phyloP scores from a whole-genome alignment of 306 rosid species.

The Rosa lucieae region DNA sequence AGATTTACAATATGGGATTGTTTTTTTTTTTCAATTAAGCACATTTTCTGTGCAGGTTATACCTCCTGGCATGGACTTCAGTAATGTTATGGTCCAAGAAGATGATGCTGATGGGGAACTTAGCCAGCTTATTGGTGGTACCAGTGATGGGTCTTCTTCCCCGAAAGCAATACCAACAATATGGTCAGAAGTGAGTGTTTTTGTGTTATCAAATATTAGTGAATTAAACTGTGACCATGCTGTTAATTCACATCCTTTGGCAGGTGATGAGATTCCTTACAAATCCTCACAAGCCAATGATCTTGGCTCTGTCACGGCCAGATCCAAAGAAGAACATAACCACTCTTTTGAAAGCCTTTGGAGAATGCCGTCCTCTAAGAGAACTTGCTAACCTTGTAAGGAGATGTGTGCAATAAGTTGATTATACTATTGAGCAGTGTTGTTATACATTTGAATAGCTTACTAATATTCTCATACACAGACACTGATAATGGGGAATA shows the following conservation, averaged over 20 bases:
- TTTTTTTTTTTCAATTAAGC: slow-evolving; percentile 8
- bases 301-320: slow-evolving; percentile 86
- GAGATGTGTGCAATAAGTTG: slow-evolving; percentile 15
- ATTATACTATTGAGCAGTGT: slow-evolving; percentile 1
- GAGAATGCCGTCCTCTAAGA: slow-evolving; percentile 75
- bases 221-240: neutral
- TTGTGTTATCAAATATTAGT: neutral
- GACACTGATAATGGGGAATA: slow-evolving; percentile 86
- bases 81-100: slow-evolving; percentile 74
- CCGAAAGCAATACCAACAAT: slow-evolving; percentile 72
- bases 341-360: slow-evolving; percentile 84
- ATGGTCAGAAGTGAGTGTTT: slow-evolving; percentile 77
- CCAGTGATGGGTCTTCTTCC: slow-evolving; percentile 52
- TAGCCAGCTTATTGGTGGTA: slow-evolving; percentile 44
- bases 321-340: slow-evolving; percentile 90
- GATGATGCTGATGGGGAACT: slow-evolving; percentile 76
- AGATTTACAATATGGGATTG: neutral
- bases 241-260: slow-evolving; percentile 16
- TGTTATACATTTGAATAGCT: slow-evolving; percentile 3
- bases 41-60: slow-evolving; percentile 57
- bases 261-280: slow-evolving; percentile 86
- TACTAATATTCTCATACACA: slow-evolving; percentile 37
- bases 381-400: slow-evolving; percentile 93
- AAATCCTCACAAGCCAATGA: slow-evolving; percentile 92
- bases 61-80: slow-evolving; percentile 93